Base-by-base conservation (phyloP, 164 flowering plant species). In the Liriodendron chinense region DNA sequence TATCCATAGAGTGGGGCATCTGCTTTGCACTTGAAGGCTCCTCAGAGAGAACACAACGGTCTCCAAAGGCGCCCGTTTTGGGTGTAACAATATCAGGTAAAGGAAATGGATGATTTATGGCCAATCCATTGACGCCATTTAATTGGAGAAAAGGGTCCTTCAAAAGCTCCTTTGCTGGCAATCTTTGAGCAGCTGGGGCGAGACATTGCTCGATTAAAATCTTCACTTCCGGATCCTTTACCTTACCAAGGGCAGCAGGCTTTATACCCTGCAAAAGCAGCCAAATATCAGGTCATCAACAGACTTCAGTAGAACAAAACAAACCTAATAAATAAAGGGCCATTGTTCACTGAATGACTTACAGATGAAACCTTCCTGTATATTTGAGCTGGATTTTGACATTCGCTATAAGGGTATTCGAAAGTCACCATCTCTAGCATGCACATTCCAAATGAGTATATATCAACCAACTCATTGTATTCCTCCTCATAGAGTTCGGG, bases 391-490 rank as follows among this genome's bases (percentile, higher is more conserved):
- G 90, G 82, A 70, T 89, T 89, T 70, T 47, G 79, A 63, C 94
- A 90, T 80, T 90, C 93, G 64, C 83, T 80, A 76, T 90, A 90
- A 66, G 93, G 93, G 81, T 88, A 90, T 69, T 90, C 91, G 68
- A 78, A 79, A 23, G 91, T 90, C n/a, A 90, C 86, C 91, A 90
- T 84, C 81, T 90, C 94, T 68, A 90, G 82, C 80, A 90, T 76
- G 87, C 94, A 90, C 92, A 90, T 87, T 47, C 94, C 94, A 77
- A 90, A 90, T 23, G 94, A 85, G 79, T 90, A 90, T 73, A 90
- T 85, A 74, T 90, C 94, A 43, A 82, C 94, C 77, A 87, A 77
- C 68, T 90, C 92, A 77, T 89, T 87, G 79, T 90, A 90, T 65
- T 86, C 79, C 76, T 90, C 93, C 25, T 88, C 89, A 63, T 90